Conservation (phyloP, 805 yeast genomes). For the Pichia membranifaciens region DNA sequence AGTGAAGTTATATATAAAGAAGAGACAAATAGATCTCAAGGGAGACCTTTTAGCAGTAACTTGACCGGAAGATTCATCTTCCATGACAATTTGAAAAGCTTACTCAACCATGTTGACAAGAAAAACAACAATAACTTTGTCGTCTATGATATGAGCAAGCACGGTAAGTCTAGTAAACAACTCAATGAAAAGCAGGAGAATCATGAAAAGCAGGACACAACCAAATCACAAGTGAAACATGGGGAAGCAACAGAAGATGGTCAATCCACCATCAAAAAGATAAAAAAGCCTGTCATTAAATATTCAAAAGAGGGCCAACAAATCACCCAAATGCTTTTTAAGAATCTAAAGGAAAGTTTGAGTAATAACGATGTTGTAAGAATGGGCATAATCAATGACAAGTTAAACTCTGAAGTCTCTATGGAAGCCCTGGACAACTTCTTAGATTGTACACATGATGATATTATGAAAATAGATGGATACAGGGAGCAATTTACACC, state of each 20-base stretch:
- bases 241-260: background rate
- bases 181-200: background rate
- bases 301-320: background rate
- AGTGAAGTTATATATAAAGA: conserved; percentile 6
- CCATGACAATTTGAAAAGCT: conserved; percentile 22
- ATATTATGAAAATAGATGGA: conserved; percentile 10
- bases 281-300: background rate
- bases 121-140: conserved; percentile 17
- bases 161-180: background rate
- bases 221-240: background rate
- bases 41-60: conserved; percentile 31
- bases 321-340: conserved; percentile 1
- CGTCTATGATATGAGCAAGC: conserved; percentile 17
- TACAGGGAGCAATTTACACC: conserved; percentile 10
- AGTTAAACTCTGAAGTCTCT: conserved; percentile 1
- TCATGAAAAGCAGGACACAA: background rate
- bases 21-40: conserved; percentile 25
- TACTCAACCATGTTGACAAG: conserved; percentile 24
- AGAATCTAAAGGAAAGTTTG: background rate
- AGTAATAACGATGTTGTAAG: background rate
- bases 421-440: conserved; percentile 9
- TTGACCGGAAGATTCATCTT: conserved; percentile 26
- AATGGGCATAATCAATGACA: conserved; percentile 3
- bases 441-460: conserved; percentile 8
- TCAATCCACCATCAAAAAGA: background rate